Base-by-base conservation (phyloP, 2,329 filamentous ascomycete genomes). In the Aspergillus cejpii region DNA sequence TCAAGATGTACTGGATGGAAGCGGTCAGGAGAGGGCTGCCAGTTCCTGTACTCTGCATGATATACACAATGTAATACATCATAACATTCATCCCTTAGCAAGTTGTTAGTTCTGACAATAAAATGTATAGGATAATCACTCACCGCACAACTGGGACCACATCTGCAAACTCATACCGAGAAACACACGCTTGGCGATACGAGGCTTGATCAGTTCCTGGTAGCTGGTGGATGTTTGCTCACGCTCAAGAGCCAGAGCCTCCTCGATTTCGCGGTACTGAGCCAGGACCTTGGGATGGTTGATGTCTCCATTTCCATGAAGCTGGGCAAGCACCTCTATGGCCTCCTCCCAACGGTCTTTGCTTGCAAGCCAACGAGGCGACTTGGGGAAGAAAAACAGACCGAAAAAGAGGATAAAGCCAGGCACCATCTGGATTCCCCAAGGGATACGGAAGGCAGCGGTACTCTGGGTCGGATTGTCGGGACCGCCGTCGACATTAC, bases 1-100 rank as follows among this genome's bases (percentile, higher is more conserved):
- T 89, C 70, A 90, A 85, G 55, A 88, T 74, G 62, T 84, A 86
- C 58, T 85, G 80, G 52, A 86, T 84, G 6, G 77, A 79, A 11
- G 80, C 83, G 6, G 83, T 75, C 29, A 85, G 64, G 11, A 87
- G 72, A 14, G 79, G 75, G 39, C 72, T 75, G 53, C 77, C 73
- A 5, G 74, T 73, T 3, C 66, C 69, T 5, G 83, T 69, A 14
- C 81, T 81, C 21, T 82, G 81, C 83, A 87, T 86, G 48, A 85
- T 76, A 55, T 56, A 60, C 34, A 74, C 73, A 48, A 84, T 81
- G 56, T 84, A 84, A 65, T 81, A 83, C 79, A 81, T 80, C 83
- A 79, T 81, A 33, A 78, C 81, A 56, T 85, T 86, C 81, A 85
- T 85, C 11, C 83, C 31, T 34, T 5, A 19, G 10, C 28, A 15